Conservation (phyloP, 2,329 filamentous ascomycete genomes). For the Zymoseptoria crescenta region DNA sequence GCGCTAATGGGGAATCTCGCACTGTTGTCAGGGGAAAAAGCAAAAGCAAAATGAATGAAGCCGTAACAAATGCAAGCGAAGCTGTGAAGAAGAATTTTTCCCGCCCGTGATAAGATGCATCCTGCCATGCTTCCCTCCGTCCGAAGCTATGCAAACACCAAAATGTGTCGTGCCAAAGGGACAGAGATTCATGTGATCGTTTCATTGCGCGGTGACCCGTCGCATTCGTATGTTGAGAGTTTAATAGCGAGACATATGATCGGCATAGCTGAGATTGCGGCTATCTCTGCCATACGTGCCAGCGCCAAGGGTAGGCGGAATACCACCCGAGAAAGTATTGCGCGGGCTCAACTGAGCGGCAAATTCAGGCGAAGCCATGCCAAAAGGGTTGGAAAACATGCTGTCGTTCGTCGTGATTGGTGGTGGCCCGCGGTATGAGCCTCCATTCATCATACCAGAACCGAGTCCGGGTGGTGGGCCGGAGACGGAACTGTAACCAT, state of each 20-base stretch:
- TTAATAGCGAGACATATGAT: constrained; percentile 1
- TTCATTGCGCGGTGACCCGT: neutral
- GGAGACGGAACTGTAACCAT: constrained; percentile 49
- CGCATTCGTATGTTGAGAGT: neutral
- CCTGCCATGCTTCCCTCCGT: neutral
- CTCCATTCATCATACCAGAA: constrained; percentile 36
- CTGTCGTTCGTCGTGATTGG: constrained; percentile 18
- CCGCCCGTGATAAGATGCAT: neutral
- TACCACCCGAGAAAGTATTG: constrained; percentile 20
- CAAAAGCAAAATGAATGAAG: constrained; percentile 9
- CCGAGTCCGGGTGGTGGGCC: constrained; percentile 74
- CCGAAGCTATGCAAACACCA: neutral
- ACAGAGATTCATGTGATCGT: constrained; percentile 1
- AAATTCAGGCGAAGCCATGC: constrained; percentile 15
- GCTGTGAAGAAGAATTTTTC: neutral
- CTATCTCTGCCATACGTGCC: constrained; percentile 20
- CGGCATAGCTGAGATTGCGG: constrained; percentile 6
- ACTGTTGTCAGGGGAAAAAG: constrained; percentile 3
- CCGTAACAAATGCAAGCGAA: constrained; percentile 2
- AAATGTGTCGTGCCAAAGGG: constrained; percentile 6
- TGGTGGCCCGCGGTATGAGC: constrained; percentile 8
- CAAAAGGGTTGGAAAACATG: constrained; percentile 26
- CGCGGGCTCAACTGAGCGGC: constrained; percentile 18
- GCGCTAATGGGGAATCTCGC: constrained; percentile 18
- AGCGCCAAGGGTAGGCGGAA: constrained; percentile 22